Evolutionary conservation across 116 monocot species (phyloP).

Genomic region (Cymodocea nodosa): DNA sequence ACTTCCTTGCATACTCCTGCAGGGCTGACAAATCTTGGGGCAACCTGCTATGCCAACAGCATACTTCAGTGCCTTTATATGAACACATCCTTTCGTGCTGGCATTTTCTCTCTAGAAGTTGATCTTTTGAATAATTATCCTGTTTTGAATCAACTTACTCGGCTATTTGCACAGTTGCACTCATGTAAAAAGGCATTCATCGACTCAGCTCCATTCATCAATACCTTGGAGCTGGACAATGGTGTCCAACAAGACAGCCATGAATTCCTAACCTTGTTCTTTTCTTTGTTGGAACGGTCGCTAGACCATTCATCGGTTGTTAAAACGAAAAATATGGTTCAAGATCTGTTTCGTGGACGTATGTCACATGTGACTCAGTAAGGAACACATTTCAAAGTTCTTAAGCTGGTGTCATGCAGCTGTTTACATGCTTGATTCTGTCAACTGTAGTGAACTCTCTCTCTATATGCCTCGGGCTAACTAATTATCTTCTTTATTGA

Average conservation of each 20-base stretch:
- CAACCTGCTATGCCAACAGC: constrained; percentile 99
- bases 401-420: background rate
- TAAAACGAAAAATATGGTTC: constrained; percentile 56
- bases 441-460: background rate
- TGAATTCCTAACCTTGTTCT: constrained; percentile 94
- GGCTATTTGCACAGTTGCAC: constrained; percentile 82
- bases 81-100: constrained; percentile 63
- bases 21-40: constrained; percentile 90
- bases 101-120: constrained; percentile 73
- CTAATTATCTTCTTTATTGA: no score
- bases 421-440: background rate
- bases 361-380: constrained; percentile 91
- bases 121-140: constrained; percentile 62
- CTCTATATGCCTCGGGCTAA: no score
- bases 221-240: constrained; percentile 91
- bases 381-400: constrained; percentile 2
- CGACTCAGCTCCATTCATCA: constrained; percentile 93
- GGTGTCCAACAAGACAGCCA: constrained; percentile 96
- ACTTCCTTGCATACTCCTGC: constrained; percentile 58
- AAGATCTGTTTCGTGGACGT: constrained; percentile 85
- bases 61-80: constrained; percentile 99
- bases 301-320: constrained; percentile 57
- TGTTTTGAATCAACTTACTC: constrained; percentile 77
- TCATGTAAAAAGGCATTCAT: constrained; percentile 79
- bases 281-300: constrained; percentile 81